Conservation (phyloP, 179 eudicot species). For the Sideroxylon spinosum region DNA sequence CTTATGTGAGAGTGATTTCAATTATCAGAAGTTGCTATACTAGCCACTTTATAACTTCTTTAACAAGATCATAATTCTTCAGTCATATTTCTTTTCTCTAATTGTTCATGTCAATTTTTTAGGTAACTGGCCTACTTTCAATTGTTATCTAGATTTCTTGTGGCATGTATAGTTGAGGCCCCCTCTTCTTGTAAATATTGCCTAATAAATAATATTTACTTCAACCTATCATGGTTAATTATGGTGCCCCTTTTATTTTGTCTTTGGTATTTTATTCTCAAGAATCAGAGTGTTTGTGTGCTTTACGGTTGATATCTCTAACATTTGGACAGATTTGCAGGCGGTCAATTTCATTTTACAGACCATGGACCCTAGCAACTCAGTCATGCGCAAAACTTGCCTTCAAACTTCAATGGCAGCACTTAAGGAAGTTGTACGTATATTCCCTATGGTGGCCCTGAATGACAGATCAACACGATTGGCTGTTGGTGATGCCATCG, state of each 20-base stretch:
- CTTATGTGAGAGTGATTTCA: too few species aligned
- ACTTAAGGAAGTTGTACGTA: slow-evolving; percentile 73
- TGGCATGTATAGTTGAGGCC: too few species aligned
- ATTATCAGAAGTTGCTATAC: neutral
- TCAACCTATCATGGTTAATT: too few species aligned
- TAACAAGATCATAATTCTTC: too few species aligned
- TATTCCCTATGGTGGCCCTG: slow-evolving; percentile 86
- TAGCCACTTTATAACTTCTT: too few species aligned
- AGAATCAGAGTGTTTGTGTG: slow-evolving; percentile 8
- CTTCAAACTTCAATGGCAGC: slow-evolving; percentile 76
- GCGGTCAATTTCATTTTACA: slow-evolving; percentile 79
- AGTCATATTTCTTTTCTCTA: too few species aligned
- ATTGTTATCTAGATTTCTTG: too few species aligned
- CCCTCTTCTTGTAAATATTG: too few species aligned
- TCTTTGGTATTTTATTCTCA: neutral
- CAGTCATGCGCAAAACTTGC: slow-evolving; percentile 85
- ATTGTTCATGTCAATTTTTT: too few species aligned
- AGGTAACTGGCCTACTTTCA: too few species aligned
- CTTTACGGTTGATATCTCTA: slow-evolving; percentile 28
- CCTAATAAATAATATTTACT: too few species aligned
- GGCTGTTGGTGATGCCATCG: slow-evolving; percentile 97
- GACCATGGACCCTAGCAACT: slow-evolving; percentile 90
- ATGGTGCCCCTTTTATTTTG: too few species aligned
- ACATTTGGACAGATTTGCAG: slow-evolving; percentile 80
- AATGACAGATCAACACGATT: slow-evolving; percentile 72